These are phyloP conservation scores for Leccinum rimulosum DNA, from an alignment of 768 basidiomycete species.

Conservation along the genomic window DNA sequence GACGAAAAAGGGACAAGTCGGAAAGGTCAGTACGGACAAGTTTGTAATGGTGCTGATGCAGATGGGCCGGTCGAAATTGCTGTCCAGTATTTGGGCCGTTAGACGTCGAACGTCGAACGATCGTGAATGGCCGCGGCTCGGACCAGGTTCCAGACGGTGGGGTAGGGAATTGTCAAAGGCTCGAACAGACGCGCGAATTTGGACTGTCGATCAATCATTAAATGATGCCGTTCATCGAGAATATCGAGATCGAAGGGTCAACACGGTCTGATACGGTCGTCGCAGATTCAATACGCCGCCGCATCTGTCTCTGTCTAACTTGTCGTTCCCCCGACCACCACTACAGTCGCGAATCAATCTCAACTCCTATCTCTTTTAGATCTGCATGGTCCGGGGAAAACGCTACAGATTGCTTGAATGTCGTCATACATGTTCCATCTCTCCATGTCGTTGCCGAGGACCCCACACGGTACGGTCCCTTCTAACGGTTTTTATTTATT, in stretches of 20 bases:
- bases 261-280: constrained; percentile 3
- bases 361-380: background rate
- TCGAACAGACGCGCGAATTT: background rate
- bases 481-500: too few species aligned
- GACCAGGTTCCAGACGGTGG: background rate
- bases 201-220: constrained; percentile 2
- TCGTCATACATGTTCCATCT: background rate
- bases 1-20: background rate
- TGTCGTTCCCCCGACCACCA: background rate
- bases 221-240: constrained; percentile 2
- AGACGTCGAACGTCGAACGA: background rate
- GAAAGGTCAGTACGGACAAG: background rate
- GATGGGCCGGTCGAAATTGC: background rate
- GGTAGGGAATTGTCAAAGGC: background rate
- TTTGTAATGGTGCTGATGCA: background rate
- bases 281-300: background rate
- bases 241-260: background rate
- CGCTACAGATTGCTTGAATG: background rate
- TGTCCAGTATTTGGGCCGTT: background rate
- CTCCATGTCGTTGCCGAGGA: background rate
- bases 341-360: background rate
- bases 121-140: background rate
- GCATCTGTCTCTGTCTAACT: background rate
- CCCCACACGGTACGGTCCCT: background rate
- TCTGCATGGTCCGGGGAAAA: background rate